Evolutionary conservation across 2,329 filamentous ascomycete species (phyloP), one percentile per base, ranked within the genome.

Genomic region (Colletotrichum neosansevieriae): DNA sequence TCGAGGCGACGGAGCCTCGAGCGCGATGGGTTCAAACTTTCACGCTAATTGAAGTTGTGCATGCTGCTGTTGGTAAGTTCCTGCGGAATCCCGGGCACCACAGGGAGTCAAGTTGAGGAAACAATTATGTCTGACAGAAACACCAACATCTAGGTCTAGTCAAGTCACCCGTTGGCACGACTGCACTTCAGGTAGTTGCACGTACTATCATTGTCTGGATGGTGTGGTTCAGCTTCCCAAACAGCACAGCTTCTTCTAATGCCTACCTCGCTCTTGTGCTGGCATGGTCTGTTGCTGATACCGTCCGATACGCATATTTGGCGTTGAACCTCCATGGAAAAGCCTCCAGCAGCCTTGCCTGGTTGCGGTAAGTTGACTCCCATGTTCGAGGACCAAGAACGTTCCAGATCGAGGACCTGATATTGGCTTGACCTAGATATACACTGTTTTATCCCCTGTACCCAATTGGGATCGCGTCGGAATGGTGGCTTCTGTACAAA

Each of bases 381-480:
- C 12, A 6, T 11, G 12, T 21, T 24, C 15, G 9, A 40, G 42
- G 19, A n/a, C 12, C 4, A 6, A 5, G 42, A 45, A 6, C 1
- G 3, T n/a, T 3, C 6, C 17, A 2, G 13, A 42, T 21, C 6
- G n/a, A 11, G 6, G 12, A 21, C 12, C 36, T 40, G 34, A 10
- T 19, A 34, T 4, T 5, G 11, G n/a, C 1, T 34, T n/a, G 49
- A n/a, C 21, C 15, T 34, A 68, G 65, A 12, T 94, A 98, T 81
- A 97, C 96, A 79, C 94, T 93, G 7, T 99, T 99, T 81, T 94
- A 93, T 74, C 82, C 98, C 42, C 87, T 99, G 19, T 99, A 99
- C 80, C 96, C 96, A 1, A 77, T 98, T 69, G 96, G 96, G 50
- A 97, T 98, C 76, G 85, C 87, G 44, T 95, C 92, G 80, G 96